Evolutionary conservation across 1,284 basidiomycete genomes (phyloP).

Genomic region (Psilocybe mexicana): DNA sequence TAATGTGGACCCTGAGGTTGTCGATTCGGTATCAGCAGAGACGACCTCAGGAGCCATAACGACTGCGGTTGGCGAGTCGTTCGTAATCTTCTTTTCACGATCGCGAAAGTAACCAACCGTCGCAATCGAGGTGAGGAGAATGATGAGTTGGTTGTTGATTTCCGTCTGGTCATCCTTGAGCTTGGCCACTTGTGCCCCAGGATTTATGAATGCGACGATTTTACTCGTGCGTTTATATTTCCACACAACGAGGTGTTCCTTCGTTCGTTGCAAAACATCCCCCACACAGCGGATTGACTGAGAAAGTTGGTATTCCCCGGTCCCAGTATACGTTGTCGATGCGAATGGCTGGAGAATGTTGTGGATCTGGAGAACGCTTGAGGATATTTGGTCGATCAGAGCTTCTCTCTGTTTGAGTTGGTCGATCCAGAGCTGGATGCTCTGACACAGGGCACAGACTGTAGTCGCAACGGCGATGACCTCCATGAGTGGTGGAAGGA

Average conservation of each 20-base stretch:
- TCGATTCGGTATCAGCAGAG: not conserved
- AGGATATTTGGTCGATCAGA: slow-evolving; percentile 4
- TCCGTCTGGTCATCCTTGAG: slow-evolving; percentile 6
- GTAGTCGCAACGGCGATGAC: slow-evolving; percentile 4
- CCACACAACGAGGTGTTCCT: slow-evolving; percentile 9
- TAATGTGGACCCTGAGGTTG: not conserved
- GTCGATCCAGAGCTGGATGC: slow-evolving; percentile 10
- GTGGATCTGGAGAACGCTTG: slow-evolving; percentile 6
- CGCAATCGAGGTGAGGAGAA: slow-evolving; percentile 9
- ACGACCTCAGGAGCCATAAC: not conserved
- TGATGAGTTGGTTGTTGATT: slow-evolving; percentile 6
- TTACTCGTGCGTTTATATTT: not conserved
- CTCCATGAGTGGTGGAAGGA: slow-evolving; percentile 4
- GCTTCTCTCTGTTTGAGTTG: slow-evolving; percentile 5
- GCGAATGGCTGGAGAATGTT: slow-evolving; percentile 10
- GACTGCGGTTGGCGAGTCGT: not conserved
- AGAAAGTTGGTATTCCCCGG: slow-evolving; percentile 2
- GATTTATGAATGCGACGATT: slow-evolving; percentile 10
- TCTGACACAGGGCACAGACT: slow-evolving; percentile 8
- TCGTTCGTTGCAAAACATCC: slow-evolving; percentile 5
- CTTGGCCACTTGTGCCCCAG: not conserved
- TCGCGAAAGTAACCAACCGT: slow-evolving; percentile 9
- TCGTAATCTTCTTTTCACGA: not conserved
- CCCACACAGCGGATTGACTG: slow-evolving; percentile 7
- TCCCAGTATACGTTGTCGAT: not conserved